Evolutionary conservation across 768 basidiomycete species (phyloP).

Genomic region (Grammothele lineata): DNA sequence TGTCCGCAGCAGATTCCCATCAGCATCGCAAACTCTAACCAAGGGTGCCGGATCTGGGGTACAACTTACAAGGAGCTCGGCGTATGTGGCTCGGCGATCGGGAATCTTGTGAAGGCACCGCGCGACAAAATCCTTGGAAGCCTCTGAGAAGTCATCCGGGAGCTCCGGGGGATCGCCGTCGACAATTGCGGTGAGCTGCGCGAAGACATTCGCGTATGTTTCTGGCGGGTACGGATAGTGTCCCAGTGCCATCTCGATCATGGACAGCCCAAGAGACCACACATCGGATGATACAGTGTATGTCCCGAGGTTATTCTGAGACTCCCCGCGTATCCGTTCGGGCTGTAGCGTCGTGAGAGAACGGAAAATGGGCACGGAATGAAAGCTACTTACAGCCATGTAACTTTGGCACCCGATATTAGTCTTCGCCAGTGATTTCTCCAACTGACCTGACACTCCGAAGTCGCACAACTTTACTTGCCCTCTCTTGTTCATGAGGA

Average conservation of each 20-base stretch:
- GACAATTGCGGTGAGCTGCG: conserved; percentile 94
- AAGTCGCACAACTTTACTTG: conserved; percentile 96
- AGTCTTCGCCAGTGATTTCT: conserved; percentile 93
- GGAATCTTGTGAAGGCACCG: conserved; percentile 82
- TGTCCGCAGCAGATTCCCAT: neutral
- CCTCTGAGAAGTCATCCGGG: conserved; percentile 63
- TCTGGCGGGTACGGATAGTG: conserved; percentile 96
- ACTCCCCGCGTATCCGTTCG: conserved; percentile 94
- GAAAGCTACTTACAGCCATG: conserved; percentile 86
- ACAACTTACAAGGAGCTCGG: conserved; percentile 66
- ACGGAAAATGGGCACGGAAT: neutral
- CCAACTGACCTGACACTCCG: conserved; percentile 97
- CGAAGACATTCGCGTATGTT: conserved; percentile 96
- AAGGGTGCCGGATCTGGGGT: neutral
- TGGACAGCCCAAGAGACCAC: conserved; percentile 92
- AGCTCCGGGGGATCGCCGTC: conserved; percentile 89
- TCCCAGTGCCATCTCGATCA: conserved; percentile 90
- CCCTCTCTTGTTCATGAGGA: conserved; percentile 85
- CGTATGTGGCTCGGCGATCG: conserved; percentile 74
- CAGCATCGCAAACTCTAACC: too few relatives aligned
- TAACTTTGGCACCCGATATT: conserved; percentile 99
- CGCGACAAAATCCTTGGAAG: conserved; percentile 79
- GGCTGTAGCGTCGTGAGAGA: conserved; percentile 46
- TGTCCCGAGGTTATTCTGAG: conserved; percentile 76
- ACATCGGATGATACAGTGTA: conserved; percentile 98